These are phyloP conservation scores for Quambalaria eucalypti DNA, from an alignment of 1,284 basidiomycete species.

Conservation along the genomic window DNA sequence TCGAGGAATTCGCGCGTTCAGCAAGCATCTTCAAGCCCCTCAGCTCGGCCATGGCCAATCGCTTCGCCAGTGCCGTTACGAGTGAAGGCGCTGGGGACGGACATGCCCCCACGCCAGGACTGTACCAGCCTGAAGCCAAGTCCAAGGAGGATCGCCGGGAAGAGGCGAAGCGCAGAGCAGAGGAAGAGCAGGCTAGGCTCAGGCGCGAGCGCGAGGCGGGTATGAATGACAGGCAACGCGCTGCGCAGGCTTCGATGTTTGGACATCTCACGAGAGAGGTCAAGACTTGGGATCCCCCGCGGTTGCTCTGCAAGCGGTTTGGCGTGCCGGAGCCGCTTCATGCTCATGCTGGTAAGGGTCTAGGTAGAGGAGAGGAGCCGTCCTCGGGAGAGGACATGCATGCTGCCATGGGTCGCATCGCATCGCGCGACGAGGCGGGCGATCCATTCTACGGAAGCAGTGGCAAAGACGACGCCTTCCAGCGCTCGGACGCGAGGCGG, in stretches of 20 bases:
- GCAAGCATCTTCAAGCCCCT: constrained; percentile 86
- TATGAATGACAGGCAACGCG: constrained; percentile 63
- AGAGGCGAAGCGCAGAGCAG: constrained; percentile 3
- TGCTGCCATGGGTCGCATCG: no score
- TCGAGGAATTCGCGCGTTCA: constrained; percentile 74
- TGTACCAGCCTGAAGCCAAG: constrained; percentile 51
- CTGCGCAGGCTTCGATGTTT: constrained; percentile 76
- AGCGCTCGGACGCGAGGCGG: background rate
- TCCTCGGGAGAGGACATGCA: constrained; percentile 6
- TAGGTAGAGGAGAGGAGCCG: constrained; percentile 14
- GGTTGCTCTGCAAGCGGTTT: constrained; percentile 85
- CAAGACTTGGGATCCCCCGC: constrained; percentile 66
- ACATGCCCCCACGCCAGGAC: constrained; percentile 53
- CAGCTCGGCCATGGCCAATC: constrained; percentile 78
- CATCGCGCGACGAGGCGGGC: constrained; percentile 6
- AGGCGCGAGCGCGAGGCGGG: constrained; percentile 49
- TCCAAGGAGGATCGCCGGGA: constrained; percentile 1
- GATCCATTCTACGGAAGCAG: constrained; percentile 11
- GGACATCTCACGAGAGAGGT: constrained; percentile 71
- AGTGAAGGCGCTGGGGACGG: constrained; percentile 41
- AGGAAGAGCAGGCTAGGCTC: constrained; percentile 47
- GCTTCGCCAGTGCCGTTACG: constrained; percentile 66
- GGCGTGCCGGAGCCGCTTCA: constrained; percentile 75
- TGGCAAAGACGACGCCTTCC: constrained; percentile 1
- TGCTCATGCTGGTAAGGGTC: constrained; percentile 39